Evolutionary conservation across 1,284 basidiomycete genomes (phyloP).

Genomic region (Leccinum variabile): DNA sequence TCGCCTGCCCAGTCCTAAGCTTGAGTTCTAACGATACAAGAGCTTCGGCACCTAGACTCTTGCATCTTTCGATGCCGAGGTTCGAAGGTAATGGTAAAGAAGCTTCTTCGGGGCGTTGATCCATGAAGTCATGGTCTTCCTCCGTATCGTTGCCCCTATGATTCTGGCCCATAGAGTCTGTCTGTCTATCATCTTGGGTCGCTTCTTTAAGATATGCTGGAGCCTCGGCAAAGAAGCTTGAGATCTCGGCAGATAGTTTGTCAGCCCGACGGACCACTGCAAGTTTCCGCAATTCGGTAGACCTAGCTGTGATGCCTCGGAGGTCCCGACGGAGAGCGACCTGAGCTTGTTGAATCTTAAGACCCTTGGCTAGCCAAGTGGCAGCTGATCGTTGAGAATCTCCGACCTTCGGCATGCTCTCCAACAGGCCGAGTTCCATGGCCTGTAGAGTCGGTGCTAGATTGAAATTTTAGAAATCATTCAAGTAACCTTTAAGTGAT

Average conservation of each 20-base stretch:
- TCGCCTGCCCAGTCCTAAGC: no score
- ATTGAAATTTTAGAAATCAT: background rate
- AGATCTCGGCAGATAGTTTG: background rate
- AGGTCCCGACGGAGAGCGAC: background rate
- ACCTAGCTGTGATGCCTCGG: background rate
- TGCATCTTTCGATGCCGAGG: background rate
- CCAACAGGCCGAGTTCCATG: background rate
- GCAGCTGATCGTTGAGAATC: background rate
- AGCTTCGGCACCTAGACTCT: background rate
- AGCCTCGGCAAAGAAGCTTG: background rate
- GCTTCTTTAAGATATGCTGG: background rate
- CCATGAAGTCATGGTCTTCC: background rate
- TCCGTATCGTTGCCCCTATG: background rate
- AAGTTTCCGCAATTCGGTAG: background rate
- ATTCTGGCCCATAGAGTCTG: background rate
- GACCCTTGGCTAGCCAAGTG: background rate
- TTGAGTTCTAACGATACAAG: background rate
- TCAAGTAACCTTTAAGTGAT: background rate
- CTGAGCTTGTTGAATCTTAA: background rate
- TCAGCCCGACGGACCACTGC: background rate
- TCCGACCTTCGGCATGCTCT: background rate
- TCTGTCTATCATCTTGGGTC: background rate
- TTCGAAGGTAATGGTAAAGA: background rate
- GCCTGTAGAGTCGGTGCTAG: background rate
- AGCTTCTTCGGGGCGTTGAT: background rate